Evolutionary conservation across 306 rosid species (phyloP).

Genomic region (Sophora flavescens): DNA sequence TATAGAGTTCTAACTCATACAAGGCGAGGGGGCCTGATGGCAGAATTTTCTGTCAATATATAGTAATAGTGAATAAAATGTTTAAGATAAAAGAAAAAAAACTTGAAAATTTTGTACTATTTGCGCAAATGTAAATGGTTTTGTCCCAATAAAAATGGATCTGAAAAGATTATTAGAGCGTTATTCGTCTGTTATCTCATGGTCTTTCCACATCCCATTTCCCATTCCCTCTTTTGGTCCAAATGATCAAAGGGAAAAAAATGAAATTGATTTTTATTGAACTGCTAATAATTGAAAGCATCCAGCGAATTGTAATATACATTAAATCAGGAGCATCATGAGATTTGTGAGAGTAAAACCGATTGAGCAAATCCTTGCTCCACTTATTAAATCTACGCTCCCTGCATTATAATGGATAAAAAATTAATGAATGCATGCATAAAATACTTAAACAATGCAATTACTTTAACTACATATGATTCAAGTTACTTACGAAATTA

Average conservation of each 20-base stretch:
- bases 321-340: constrained; percentile 5
- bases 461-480: neutral
- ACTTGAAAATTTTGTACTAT: neutral
- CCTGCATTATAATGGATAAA: constrained; percentile 48
- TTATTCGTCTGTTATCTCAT: neutral
- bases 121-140: neutral
- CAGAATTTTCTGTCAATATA: neutral
- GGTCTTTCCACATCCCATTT: neutral
- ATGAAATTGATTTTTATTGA: constrained; percentile 41
- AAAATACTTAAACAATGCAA: neutral
- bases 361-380: constrained; percentile 37
- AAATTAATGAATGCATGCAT: neutral
- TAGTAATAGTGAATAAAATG: neutral
- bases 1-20: too few relatives aligned
- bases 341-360: constrained; percentile 42
- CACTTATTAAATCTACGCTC: constrained; percentile 42
- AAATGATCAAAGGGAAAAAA: neutral
- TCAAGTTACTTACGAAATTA: constrained; percentile 52
- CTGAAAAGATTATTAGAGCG: neutral
- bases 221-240: neutral
- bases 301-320: constrained; percentile 28
- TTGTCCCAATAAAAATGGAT: neutral
- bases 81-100: neutral
- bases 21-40: too few relatives aligned
- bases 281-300: constrained; percentile 37